phyloP scores from a whole-genome alignment of 2,329 filamentous ascomycete genomes.

The Didymella glomerata region DNA sequence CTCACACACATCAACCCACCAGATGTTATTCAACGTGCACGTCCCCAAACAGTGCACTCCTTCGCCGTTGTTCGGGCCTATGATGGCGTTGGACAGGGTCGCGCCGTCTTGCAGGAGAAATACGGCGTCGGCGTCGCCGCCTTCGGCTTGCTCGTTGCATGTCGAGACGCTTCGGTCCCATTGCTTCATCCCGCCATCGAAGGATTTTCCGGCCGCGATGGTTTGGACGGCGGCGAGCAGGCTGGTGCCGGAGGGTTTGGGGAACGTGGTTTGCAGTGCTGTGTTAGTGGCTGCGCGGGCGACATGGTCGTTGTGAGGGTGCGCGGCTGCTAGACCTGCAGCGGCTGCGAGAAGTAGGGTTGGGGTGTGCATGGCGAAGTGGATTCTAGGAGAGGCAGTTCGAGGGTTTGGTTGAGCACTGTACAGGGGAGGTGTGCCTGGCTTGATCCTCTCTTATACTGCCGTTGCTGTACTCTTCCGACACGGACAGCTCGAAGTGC shows the following conservation, averaged over 20 bases:
- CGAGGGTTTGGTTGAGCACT: neutral
- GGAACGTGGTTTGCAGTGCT: neutral
- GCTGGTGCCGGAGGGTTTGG: neutral
- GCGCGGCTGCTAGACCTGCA: neutral
- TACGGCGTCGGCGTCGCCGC: neutral
- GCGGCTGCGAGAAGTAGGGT: conserved; percentile 14
- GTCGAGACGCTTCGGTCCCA: neutral
- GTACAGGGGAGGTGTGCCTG: neutral
- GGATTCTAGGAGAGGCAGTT: neutral
- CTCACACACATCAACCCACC: neutral
- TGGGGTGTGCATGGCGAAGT: conserved; percentile 4
- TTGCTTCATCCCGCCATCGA: neutral
- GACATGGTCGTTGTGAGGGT: neutral
- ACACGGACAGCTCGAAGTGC: neutral
- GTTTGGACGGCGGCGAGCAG: neutral
- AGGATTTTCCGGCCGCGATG: neutral
- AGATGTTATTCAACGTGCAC: neutral
- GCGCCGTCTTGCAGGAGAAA: neutral
- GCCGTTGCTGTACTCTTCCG: neutral
- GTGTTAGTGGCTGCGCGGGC: neutral
- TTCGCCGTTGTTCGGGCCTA: neutral
- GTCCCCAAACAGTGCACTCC: neutral
- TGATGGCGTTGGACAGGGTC: neutral
- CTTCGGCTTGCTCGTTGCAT: neutral
- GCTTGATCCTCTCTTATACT: conserved; percentile 1